Conservation (phyloP, 768 basidiomycete species). For the Hydnomerulius pinastri region DNA sequence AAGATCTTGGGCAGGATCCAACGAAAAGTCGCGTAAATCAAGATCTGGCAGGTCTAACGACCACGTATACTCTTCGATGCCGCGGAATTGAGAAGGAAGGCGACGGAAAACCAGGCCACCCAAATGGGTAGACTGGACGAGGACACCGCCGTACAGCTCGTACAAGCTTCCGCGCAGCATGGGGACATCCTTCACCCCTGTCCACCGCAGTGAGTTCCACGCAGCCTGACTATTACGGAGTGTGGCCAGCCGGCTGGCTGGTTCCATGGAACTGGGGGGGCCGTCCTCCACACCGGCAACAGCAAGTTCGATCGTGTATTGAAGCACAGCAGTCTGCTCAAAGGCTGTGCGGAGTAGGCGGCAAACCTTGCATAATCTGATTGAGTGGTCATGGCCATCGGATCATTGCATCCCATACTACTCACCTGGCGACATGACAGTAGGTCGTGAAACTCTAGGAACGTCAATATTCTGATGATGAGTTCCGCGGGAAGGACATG, state of each 20-base stretch:
- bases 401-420: not conserved
- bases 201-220: constrained; percentile 44
- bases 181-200: constrained; percentile 30
- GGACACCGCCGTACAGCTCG: constrained; percentile 60
- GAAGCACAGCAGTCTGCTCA: constrained; percentile 33
- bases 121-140: constrained; percentile 41
- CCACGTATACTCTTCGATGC: constrained; percentile 51
- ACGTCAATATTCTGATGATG: constrained; percentile 20
- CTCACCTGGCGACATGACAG: constrained; percentile 31
- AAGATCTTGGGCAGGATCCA: constrained; percentile 71
- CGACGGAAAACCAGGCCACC: constrained; percentile 43
- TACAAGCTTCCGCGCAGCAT: constrained; percentile 50
- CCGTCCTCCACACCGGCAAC: constrained; percentile 45
- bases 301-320: constrained; percentile 48
- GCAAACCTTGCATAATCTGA: constrained; percentile 32
- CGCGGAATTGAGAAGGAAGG: constrained; percentile 50
- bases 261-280: constrained; percentile 24
- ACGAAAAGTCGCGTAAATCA: constrained; percentile 54
- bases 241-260: constrained; percentile 37
- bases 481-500: constrained; percentile 27
- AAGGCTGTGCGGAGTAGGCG: constrained; percentile 30
- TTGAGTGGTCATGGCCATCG: not conserved
- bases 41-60: constrained; percentile 36
- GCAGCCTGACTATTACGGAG: constrained; percentile 41
- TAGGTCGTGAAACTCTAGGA: constrained; percentile 24